Evolutionary conservation across 208 protist species (phyloP).

Genomic region (Trypanosoma lewisi): DNA sequence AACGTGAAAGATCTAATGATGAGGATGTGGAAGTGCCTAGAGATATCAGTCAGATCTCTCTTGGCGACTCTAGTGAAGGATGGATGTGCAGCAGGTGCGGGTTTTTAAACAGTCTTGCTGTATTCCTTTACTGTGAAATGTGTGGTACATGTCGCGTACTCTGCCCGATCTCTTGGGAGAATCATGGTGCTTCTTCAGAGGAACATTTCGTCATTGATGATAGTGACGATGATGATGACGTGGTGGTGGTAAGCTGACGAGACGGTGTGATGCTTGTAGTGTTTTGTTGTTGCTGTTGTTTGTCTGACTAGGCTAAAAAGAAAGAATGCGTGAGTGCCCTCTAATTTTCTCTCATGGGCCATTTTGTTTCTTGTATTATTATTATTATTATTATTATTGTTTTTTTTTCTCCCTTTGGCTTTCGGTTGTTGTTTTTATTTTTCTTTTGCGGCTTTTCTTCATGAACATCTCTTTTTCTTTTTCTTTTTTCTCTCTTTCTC

Average conservation of each 20-base stretch:
- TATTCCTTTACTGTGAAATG: conserved; percentile 26
- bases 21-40: not conserved
- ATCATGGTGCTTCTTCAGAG: not conserved
- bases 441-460: not conserved
- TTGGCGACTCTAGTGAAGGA: not conserved
- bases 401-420: not conserved
- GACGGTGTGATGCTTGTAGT: not conserved
- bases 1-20: conserved; percentile 9
- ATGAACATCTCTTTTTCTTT: not conserved
- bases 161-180: not conserved
- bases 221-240: conserved; percentile 9
- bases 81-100: conserved; percentile 25
- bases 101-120: conserved; percentile 12
- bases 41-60: not conserved
- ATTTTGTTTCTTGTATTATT: not conserved
- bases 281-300: not conserved
- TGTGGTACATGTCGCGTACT: conserved; percentile 15
- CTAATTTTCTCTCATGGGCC: not conserved
- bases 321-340: not conserved
- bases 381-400: not conserved
- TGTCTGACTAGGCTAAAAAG: not conserved
- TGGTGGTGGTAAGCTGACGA: not conserved
- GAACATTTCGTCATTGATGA: conserved; percentile 19
- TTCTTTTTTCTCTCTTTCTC: conserved; percentile 1
- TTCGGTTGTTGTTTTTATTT: not conserved